Base-by-base conservation (phyloP, 441 rosid species). In the Daphne laureola region DNA sequence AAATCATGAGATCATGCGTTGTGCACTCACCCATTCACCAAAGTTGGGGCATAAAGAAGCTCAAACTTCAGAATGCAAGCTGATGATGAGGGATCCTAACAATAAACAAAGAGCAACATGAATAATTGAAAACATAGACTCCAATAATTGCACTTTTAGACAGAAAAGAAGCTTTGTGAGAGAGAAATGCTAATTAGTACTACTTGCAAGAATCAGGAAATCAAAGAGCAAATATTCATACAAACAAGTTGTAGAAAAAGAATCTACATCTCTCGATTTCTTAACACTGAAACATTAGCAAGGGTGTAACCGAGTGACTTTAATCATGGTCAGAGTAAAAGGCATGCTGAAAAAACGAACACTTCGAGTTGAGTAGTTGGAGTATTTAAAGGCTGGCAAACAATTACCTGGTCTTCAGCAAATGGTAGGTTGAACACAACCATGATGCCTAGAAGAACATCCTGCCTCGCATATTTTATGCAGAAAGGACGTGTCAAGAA, bases 1-100 rank as follows among this genome's bases (percentile, higher is more conserved):
- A 35, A 38, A 54, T 31, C 4, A 31, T 31, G 38, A 6, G 38
- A 31, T 31, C 11, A 31, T 31, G 54, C 25, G 44, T 49, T 57
- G 14, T 46, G 31, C 59, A 58, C 76, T 65, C 62, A 79, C 89
- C 76, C 62, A 53, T 51, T 74, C 66, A 76, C 91, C 17, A 71
- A 47, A 27, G 62, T 51, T 0, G 95, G 78, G 67, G 97, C 76
- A 69, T 80, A 83, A 74, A 87, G 64, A 41, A 93, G 98, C 88
- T 93, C 96, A 75, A 93, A 89, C 68, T 83, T 89, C 69, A 93
- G 63, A 62, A 93, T 68, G 57, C 78, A 89, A 64, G 95, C 87
- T 53, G 92, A 76, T 59, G 90, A 74, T 18, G 88, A 67, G 65
- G 76, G 75, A 51, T 80, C 88, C 97, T 93, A 79, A 49, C 65